Evolutionary conservation across 306 rosid genomes (phyloP).

Genomic region (Neltuma alba): DNA sequence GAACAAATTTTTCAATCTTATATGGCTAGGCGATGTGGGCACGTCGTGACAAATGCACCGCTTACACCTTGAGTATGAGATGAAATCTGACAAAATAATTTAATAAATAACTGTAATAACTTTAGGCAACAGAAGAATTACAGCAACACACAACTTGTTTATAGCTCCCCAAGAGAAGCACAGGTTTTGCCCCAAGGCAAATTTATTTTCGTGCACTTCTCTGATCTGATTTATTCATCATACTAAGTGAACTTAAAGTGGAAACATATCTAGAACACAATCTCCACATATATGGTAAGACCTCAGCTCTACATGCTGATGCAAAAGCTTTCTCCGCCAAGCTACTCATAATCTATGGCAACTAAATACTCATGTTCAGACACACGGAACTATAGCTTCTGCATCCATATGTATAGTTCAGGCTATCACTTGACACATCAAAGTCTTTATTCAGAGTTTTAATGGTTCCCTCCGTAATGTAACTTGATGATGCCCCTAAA

Average conservation of each 20-base stretch:
- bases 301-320: slow-evolving; percentile 24
- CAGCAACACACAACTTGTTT: neutral
- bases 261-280: slow-evolving; percentile 21
- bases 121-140: neutral
- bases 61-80: neutral
- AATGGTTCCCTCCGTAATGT: neutral
- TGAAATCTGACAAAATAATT: neutral
- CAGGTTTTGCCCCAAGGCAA: slow-evolving; percentile 5
- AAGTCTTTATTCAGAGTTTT: slow-evolving; percentile 7
- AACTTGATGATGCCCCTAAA: slow-evolving; percentile 43
- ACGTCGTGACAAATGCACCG: neutral
- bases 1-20: neutral
- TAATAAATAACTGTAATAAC: neutral
- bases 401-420: slow-evolving; percentile 17
- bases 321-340: slow-evolving; percentile 27
- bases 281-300: slow-evolving; percentile 17
- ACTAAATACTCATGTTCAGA: slow-evolving; percentile 4
- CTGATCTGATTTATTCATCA: slow-evolving; percentile 34
- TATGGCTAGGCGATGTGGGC: neutral
- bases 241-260: slow-evolving; percentile 26
- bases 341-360: slow-evolving; percentile 14
- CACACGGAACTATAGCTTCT: neutral
- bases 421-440: slow-evolving; percentile 23
- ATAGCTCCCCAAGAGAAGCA: neutral
- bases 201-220: slow-evolving; percentile 9